Percentiles rank a stretch among this genome's conserved stretches.
phyloP scores from a whole-genome alignment of 1,284 basidiomycete species.

The Lignosus rhinocerotis region DNA sequence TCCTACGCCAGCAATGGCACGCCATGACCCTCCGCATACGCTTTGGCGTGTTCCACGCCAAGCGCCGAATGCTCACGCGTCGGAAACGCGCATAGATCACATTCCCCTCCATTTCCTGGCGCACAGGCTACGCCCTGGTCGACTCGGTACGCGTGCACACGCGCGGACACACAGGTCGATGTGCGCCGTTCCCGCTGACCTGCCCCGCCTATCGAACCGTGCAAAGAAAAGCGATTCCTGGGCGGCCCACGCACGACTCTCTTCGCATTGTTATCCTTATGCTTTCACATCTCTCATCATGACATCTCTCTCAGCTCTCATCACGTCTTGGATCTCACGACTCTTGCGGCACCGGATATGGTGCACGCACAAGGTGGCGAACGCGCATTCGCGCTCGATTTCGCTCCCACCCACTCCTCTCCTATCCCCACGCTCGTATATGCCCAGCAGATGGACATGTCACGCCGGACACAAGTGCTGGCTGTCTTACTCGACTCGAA shows the following conservation, averaged over 20 bases:
- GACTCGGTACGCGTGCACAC: conserved; percentile 17
- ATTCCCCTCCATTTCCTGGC: conserved; percentile 6
- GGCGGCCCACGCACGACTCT: conserved; percentile 5
- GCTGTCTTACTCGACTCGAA: conserved; percentile 3
- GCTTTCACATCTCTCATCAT: conserved; percentile 18
- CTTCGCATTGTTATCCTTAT: conserved; percentile 25
- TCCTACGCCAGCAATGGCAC: conserved; percentile 58
- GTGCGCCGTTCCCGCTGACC: conserved; percentile 12
- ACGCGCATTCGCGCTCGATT: conserved; percentile 15
- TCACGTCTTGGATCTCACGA: neutral
- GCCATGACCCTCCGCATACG: conserved; percentile 52
- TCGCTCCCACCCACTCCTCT: conserved; percentile 6
- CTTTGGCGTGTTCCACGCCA: conserved; percentile 59
- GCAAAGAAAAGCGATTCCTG: conserved; percentile 16
- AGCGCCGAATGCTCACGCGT: conserved; percentile 35
- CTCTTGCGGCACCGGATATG: conserved; percentile 11
- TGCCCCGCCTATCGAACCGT: conserved; percentile 17
- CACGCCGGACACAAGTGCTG: neutral
- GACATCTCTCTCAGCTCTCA: conserved; percentile 5
- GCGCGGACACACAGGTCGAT: conserved; percentile 22
- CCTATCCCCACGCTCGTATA: conserved; percentile 7
- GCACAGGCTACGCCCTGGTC: conserved; percentile 23
- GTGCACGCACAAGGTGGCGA: conserved; percentile 2
- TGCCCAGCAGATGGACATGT: neutral
- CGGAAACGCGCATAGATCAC: conserved; percentile 22